A percentile compares a stretch with the other conserved stretches of the same genome.
Evolutionary conservation across 2,329 filamentous ascomycete genomes (phyloP).

Genomic region (Macrophomina phaseolina): DNA sequence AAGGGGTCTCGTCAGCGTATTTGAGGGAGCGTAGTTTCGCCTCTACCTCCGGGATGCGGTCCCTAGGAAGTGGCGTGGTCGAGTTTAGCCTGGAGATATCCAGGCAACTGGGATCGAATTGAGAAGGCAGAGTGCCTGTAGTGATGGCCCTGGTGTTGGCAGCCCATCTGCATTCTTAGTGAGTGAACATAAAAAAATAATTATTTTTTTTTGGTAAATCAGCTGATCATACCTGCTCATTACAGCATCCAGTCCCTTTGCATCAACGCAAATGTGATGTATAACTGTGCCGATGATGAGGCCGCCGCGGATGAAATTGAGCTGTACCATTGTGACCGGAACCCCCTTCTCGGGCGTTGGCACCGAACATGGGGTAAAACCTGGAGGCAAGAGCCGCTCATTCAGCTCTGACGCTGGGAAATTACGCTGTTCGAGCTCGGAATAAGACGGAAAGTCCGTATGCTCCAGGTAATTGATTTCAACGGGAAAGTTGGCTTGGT

Average conservation of each 20-base stretch:
- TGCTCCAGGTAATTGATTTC: conserved; percentile 27
- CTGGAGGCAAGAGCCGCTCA: conserved; percentile 21
- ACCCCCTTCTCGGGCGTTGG: conserved; percentile 10
- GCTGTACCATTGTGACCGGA: conserved; percentile 32
- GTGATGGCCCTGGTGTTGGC: conserved; percentile 32
- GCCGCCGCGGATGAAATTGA: conserved; percentile 39
- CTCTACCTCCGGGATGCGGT: background rate
- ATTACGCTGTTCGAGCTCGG: conserved; percentile 31
- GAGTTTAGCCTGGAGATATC: conserved; percentile 18
- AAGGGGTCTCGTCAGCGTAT: conserved; percentile 29
- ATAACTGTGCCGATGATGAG: conserved; percentile 36
- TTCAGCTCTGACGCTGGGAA: conserved; percentile 30
- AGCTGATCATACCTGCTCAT: conserved; percentile 30
- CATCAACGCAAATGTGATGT: conserved; percentile 35
- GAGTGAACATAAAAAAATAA: conserved; percentile 9
- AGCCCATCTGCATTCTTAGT: conserved; percentile 30
- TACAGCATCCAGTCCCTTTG: conserved; percentile 32
- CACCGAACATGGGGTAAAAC: background rate
- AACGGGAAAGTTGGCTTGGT: conserved; percentile 26
- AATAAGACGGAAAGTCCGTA: conserved; percentile 29
- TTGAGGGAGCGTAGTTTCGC: conserved; percentile 25
- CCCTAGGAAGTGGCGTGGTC: background rate
- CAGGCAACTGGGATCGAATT: conserved; percentile 22
- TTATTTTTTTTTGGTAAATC: conserved; percentile 23
- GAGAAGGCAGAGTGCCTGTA: conserved; percentile 27